Conservation (phyloP, 176 grass and related monocot species). For the Tillandsia fasciculata region DNA sequence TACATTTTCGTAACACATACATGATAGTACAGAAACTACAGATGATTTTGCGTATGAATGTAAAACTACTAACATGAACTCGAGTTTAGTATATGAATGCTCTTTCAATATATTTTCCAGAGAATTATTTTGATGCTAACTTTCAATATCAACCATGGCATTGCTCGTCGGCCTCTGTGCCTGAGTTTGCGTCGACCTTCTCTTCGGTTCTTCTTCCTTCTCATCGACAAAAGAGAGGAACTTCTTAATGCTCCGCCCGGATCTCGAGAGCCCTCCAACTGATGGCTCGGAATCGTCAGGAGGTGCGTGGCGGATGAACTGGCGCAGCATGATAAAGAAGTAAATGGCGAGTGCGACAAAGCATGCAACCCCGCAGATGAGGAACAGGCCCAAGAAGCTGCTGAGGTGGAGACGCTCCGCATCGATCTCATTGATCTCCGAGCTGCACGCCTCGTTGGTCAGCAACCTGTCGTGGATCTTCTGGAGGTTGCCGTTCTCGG, state of each 20-base stretch:
- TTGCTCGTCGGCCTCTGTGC: slow-evolving; percentile 11
- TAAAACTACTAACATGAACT: no score
- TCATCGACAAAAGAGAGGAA: slow-evolving; percentile 63
- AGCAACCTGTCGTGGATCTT: slow-evolving; percentile 93
- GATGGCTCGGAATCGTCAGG: slow-evolving; percentile 1
- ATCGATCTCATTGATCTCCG: slow-evolving; percentile 39
- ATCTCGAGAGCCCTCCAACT: slow-evolving; percentile 3
- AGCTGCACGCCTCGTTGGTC: slow-evolving; percentile 21
- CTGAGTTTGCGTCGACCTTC: slow-evolving; percentile 18
- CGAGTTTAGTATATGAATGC: no score
- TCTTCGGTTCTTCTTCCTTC: slow-evolving; percentile 28
- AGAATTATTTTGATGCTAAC: slow-evolving; percentile 4
- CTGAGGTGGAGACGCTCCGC: slow-evolving; percentile 55
- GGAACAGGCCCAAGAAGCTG: slow-evolving; percentile 85
- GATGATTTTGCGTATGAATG: no score
- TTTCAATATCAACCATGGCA: slow-evolving; percentile 15
- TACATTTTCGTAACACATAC: no score
- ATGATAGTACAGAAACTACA: no score
- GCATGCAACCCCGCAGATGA: slow-evolving; percentile 64
- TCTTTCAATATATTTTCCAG: neutral
- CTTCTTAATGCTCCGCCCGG: slow-evolving; percentile 13
- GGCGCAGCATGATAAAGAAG: slow-evolving; percentile 36
- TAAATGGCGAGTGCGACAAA: slow-evolving; percentile 47
- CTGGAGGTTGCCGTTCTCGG: slow-evolving; percentile 85
- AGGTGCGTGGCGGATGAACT: slow-evolving; percentile 25